Percentiles rank a stretch among this genome's conserved stretches.
phyloP scores from a whole-genome alignment of 2,329 filamentous ascomycete species.

The Pseudogymnoascus sp. region DNA sequence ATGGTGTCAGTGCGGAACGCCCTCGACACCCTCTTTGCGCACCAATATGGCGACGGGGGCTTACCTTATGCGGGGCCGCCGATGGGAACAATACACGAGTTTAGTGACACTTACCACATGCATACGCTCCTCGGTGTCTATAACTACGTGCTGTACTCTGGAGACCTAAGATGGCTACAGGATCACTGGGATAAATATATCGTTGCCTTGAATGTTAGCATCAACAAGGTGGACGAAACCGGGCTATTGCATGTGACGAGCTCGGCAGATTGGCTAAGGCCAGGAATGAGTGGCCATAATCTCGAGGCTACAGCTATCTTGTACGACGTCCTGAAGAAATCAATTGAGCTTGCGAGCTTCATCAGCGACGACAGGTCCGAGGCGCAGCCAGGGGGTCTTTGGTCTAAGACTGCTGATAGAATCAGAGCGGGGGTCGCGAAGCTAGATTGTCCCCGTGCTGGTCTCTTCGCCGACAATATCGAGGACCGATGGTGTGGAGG shows the following conservation, averaged over 20 bases:
- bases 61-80: conserved; percentile 45
- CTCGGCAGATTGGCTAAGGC: conserved; percentile 27
- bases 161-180: conserved; percentile 41
- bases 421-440: conserved; percentile 21
- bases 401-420: conserved; percentile 14
- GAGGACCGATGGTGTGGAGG: conserved; percentile 10
- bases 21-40: conserved; percentile 39
- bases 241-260: conserved; percentile 44
- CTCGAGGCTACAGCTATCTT: conserved; percentile 41
- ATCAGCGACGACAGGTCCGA: conserved; percentile 29
- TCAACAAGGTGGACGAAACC: conserved; percentile 29
- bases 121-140: conserved; percentile 51
- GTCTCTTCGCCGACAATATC: conserved; percentile 14
- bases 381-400: conserved; percentile 7
- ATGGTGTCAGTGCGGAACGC: conserved; percentile 43
- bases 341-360: conserved; percentile 39
- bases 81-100: conserved; percentile 29
- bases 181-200: conserved; percentile 43
- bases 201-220: conserved; percentile 38
- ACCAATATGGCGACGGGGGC: conserved; percentile 28
- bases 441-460: conserved; percentile 20
- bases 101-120: conserved; percentile 50
- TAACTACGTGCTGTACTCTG: conserved; percentile 50
- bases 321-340: conserved; percentile 44
- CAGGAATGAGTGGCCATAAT: conserved; percentile 25